Conservation (phyloP, 2,329 filamentous ascomycete genomes). For the Claviceps fusiformis region DNA sequence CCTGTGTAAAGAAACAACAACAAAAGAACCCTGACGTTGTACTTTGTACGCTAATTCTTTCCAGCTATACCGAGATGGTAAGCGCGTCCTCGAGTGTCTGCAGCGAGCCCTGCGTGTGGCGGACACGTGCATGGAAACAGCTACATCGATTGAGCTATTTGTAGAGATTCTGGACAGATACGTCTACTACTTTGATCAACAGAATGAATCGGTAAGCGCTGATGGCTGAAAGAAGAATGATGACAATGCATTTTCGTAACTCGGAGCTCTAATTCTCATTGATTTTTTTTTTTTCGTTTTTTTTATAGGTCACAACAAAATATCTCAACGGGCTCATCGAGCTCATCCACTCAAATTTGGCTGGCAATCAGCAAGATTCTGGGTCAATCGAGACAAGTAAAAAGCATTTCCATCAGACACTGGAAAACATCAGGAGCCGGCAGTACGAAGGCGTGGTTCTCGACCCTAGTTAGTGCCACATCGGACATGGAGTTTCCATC, state of each 20-base stretch:
- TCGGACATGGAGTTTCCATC: background rate
- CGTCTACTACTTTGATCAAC: conserved; percentile 98
- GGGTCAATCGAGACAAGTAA: conserved; percentile 75
- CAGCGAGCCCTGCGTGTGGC: conserved; percentile 91
- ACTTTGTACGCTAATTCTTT: conserved; percentile 10
- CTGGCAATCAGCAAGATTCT: conserved; percentile 70
- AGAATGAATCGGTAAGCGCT: conserved; percentile 71
- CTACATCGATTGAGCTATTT: conserved; percentile 92
- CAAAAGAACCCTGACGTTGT: background rate
- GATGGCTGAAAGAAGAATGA: background rate
- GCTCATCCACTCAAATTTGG: conserved; percentile 91
- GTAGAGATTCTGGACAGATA: conserved; percentile 97
- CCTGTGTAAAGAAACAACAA: too few relatives aligned
- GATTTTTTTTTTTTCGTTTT: too few relatives aligned
- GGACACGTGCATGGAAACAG: conserved; percentile 97
- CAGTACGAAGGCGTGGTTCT: conserved; percentile 88
- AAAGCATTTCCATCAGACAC: conserved; percentile 85
- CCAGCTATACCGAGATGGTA: conserved; percentile 91
- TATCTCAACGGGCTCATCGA: conserved; percentile 97
- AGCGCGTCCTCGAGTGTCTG: conserved; percentile 89
- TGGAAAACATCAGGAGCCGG: conserved; percentile 83
- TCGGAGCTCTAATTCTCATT: conserved; percentile 8
- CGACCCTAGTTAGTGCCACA: conserved; percentile 31
- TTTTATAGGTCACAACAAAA: conserved; percentile 68
- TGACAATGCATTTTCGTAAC: background rate